phyloP scores from a whole-genome alignment of 140 eudicot genomes.

The Ambrosia hybrid region DNA sequence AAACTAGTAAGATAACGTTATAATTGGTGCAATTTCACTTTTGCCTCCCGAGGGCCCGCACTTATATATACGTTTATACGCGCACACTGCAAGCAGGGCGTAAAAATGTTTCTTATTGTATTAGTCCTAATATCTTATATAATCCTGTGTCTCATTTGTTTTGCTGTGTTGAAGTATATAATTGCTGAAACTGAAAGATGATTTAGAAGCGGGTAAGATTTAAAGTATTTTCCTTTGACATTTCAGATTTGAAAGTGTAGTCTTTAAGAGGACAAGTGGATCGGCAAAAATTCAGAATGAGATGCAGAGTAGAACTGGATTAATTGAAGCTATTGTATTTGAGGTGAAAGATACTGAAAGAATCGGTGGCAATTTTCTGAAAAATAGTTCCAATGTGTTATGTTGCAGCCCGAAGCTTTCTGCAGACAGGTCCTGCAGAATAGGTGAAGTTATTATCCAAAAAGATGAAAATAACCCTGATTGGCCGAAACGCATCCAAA shows the following conservation, averaged over 20 bases:
- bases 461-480: constrained; percentile 48
- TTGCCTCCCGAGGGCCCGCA: no score
- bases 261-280: constrained; percentile 53
- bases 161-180: not conserved
- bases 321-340: constrained; percentile 57
- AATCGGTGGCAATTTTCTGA: constrained; percentile 57
- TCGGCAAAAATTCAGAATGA: constrained; percentile 51
- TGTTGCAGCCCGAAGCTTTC: constrained; percentile 69
- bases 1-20: no score
- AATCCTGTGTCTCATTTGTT: not conserved
- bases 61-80: no score
- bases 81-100: no score
- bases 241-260: constrained; percentile 60
- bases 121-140: not conserved
- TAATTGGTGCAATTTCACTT: no score
- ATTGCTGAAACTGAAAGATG: constrained; percentile 9
- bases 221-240: not conserved
- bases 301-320: constrained; percentile 64
- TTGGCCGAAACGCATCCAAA: constrained; percentile 65
- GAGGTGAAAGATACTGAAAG: constrained; percentile 68
- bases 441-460: constrained; percentile 65
- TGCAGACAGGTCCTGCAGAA: constrained; percentile 46
- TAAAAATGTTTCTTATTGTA: not conserved
- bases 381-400: constrained; percentile 36
- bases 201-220: not conserved